Evolutionary conservation across 306 rosid genomes (phyloP), one percentile per base, ranked within the genome.

Genomic region (Sechiopsis laciniata): DNA sequence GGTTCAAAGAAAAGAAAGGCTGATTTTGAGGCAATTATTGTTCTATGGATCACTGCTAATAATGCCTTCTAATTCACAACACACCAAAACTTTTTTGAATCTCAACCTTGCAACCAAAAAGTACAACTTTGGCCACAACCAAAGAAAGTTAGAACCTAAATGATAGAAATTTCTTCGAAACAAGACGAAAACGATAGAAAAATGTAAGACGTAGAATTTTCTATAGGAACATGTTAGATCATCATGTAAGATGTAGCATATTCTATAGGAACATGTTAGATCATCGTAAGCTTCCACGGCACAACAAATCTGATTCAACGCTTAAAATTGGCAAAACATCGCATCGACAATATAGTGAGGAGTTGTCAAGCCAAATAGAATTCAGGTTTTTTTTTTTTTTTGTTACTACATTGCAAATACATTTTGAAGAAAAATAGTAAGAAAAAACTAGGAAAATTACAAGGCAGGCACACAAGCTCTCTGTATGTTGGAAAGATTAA

Each of bases 381-480:
- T 24, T 69, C 6, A 19, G 2, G 40, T n/a, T 63, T 70, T 12
- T 24, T 19, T 51, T n/a, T n/a, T n/a, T 50, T 12, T 24, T 19
- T 51, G 24, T 51, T 70, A 70, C 74, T 70, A 51, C 60, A 70
- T 70, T 70, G 74, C 24, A 40, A 69, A 52, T 70, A 70, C 24
- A 50, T 70, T 48, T 69, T 58, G 32, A 69, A 69, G 73, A 69
- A 70, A 70, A 70, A 70, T 51, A 70, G 74, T 70, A 70, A 52
- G 74, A 57, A 70, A 69, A 70, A 70, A 70, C 60, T 70, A 70
- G 22, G 73, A 14, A 70, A 70, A 70, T 70, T 70, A 70, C 74
- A 70, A 70, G 74, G 74, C 60, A 70, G 20, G 57, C 60, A 70
- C 60, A 70, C 74, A 70, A 50, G 45, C 59, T 68, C 73, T 52